Conservation (phyloP, 192 early-diverging fungal genomes). For the Phycomyces nitens region DNA sequence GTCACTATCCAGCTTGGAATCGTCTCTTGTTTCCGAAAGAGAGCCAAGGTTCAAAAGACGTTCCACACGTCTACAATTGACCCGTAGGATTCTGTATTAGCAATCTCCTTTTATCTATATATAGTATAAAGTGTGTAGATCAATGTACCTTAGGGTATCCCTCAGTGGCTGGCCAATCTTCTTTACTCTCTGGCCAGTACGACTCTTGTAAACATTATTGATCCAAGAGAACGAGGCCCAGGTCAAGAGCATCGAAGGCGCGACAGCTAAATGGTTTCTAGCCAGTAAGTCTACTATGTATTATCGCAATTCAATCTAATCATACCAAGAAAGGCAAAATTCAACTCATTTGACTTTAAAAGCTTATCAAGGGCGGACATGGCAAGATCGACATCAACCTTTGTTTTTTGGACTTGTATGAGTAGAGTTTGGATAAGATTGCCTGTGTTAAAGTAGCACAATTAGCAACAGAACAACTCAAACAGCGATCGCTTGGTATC, state of each 20-base stretch:
- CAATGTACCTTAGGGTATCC: slow-evolving; percentile 27
- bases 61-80: slow-evolving; percentile 15
- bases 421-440: slow-evolving; percentile 68
- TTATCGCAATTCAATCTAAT: background rate
- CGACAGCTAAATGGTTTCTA: slow-evolving; percentile 27
- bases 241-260: slow-evolving; percentile 38
- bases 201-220: slow-evolving; percentile 8
- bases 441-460: no score
- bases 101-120: background rate
- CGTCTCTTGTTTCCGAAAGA: background rate
- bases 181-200: slow-evolving; percentile 14
- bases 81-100: background rate
- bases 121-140: background rate
- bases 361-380: slow-evolving; percentile 92
- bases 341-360: slow-evolving; percentile 90
- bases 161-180: slow-evolving; percentile 22
- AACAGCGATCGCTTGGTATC: background rate
- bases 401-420: slow-evolving; percentile 90
- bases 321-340: slow-evolving; percentile 80
- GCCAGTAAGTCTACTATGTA: background rate
- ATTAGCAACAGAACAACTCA: no score
- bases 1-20: background rate
- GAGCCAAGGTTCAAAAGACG: slow-evolving; percentile 2
- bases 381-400: slow-evolving; percentile 88
- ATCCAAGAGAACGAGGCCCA: slow-evolving; percentile 30